Evolutionary conservation across 371 early-diverging fungal species (phyloP), one percentile per base, ranked within the genome.

Genomic region (Entomophthora muscae): DNA sequence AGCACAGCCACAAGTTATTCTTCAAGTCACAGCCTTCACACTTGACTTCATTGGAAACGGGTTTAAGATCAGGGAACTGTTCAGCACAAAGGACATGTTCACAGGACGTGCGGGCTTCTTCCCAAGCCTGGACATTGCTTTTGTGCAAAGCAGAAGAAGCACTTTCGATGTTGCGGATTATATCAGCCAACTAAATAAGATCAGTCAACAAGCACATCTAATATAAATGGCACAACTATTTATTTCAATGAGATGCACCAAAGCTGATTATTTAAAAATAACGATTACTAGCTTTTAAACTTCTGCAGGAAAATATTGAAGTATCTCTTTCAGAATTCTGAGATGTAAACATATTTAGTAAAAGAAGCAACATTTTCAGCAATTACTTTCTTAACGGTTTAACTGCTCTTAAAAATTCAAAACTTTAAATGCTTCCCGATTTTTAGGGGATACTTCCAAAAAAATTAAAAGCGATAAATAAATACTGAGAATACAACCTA

Each of bases 91-190:
- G 72, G 22, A 87, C 86, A 69, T 97, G 98, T 51, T 81, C 81
- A 75, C 98, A 97, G 0, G 88, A 69, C 1, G 67, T 71, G 24
- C 84, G 82, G 59, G 89, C 90, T 64, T 90, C 89, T 63, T 90
- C 84, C 98, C 98, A 97, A 2, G 89, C 87, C 69, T 91, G 83
- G 63, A 93, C 84, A 66, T 94, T 93, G 1, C 86, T 85, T 68
- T 89, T 82, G 66, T 86, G 84, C 57, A 80, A 78, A 1, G 94
- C 88, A 12, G 93, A 90, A 21, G 89, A 69, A 0, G 91, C 81
- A 1, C 72, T 69, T 68, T 92, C 72, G 13, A 95, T 78, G 0
- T 80, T 83, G 22, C 82, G 83, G 1, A 85, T 80, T 2, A 81
- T 74, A 0, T 70, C 63, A 13, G 75, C 66, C 51, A 88, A 66